Percentiles rank a stretch among this genome's conserved stretches.
These are phyloP conservation scores for Cucurbita ficifolia DNA, from an alignment of 306 rosid species.

Conservation along the genomic window DNA sequence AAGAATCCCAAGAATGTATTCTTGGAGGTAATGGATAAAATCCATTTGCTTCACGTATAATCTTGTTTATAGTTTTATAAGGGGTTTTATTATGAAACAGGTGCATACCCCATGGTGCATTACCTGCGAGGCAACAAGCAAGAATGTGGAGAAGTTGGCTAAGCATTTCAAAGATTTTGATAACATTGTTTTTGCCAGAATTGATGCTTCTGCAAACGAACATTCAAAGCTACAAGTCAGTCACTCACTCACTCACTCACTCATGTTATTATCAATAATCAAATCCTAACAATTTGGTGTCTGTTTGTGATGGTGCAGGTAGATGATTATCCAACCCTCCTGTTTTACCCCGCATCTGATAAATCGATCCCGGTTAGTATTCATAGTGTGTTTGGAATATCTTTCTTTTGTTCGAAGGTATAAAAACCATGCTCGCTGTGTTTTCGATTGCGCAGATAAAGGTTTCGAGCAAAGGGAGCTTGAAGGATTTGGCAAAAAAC, in stretches of 20 bases:
- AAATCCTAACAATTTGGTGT: background rate
- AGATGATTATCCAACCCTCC: slow-evolving; percentile 63
- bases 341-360: slow-evolving; percentile 43
- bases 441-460: slow-evolving; percentile 34
- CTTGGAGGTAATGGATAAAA: slow-evolving; percentile 93
- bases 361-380: slow-evolving; percentile 62
- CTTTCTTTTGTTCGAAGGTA: background rate
- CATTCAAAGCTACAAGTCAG: slow-evolving; percentile 76
- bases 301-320: slow-evolving; percentile 29
- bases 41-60: no score
- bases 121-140: slow-evolving; percentile 61
- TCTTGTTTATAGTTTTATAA: background rate
- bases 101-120: slow-evolving; percentile 87
- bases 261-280: background rate
- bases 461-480: slow-evolving; percentile 51
- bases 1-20: slow-evolving; percentile 49
- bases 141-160: slow-evolving; percentile 76
- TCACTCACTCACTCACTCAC: background rate
- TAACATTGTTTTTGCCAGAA: slow-evolving; percentile 43
- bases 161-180: slow-evolving; percentile 73
- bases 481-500: slow-evolving; percentile 75
- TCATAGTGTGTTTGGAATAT: no score
- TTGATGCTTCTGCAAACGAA: slow-evolving; percentile 72
- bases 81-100: slow-evolving; percentile 22
- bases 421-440: no score